Conservation (phyloP, 768 basidiomycete species). For the Mycena indigotica region DNA sequence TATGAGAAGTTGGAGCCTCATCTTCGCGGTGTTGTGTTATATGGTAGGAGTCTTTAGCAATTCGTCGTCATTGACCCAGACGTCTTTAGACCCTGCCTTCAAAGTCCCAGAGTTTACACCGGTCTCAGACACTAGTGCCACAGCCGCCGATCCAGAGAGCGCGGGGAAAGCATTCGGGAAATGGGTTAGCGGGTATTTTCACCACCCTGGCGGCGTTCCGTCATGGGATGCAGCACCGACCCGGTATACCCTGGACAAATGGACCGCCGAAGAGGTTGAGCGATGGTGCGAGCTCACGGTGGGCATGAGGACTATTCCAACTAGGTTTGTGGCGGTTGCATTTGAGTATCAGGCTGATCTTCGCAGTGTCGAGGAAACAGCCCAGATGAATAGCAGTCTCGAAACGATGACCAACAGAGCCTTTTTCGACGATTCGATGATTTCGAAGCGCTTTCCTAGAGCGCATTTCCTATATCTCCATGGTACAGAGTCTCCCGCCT, state of each 20-base stretch:
- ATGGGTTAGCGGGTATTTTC: slow-evolving; percentile 3
- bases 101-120: background rate
- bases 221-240: background rate
- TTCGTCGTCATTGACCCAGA: background rate
- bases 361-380: background rate
- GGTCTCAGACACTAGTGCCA: background rate
- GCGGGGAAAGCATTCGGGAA: background rate
- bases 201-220: background rate
- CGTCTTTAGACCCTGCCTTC: background rate
- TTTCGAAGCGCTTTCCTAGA: background rate
- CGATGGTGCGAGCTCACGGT: background rate
- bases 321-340: background rate
- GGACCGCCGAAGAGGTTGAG: background rate
- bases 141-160: background rate
- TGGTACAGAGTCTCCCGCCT: background rate
- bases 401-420: background rate
- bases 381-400: background rate
- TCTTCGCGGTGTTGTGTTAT: slow-evolving; percentile 2
- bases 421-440: background rate
- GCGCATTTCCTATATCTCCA: background rate
- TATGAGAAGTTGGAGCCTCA: slow-evolving; percentile 4
- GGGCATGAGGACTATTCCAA: background rate
- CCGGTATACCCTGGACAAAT: background rate
- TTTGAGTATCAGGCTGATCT: background rate
- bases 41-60: background rate